Evolutionary conservation across 148 eudicot species (phyloP), one percentile per base, ranked within the genome.

Genomic region (Diospyros kaki): DNA sequence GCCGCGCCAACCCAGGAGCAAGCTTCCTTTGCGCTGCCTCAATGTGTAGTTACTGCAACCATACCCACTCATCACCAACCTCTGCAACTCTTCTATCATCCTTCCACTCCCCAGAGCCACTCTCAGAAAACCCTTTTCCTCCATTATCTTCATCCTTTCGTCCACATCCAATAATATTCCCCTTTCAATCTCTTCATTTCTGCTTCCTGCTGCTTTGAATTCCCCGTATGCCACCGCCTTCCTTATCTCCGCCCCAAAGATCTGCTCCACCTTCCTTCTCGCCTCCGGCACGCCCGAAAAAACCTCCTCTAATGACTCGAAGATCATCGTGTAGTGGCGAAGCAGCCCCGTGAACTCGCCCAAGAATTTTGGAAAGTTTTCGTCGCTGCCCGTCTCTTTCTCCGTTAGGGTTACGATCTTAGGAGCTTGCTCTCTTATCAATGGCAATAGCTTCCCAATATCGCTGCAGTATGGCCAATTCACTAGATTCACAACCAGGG

Each of bases 361-460:
- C 69, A 86, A 66, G 64, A 86, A 86, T 71, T 83, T 81, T 1
- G 86, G 86, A 28, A 28, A 28, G 28, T 28, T 28, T 3, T 87
- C 89, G 9, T 83, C 83, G 13, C 81, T 83, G 82, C 87, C 80
- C 4, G 87, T 83, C 63, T 86, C 89, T 80, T 86, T 87, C 17
- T 86, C 89, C 5, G 81, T 87, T 13, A 86, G 72, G 15, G 87
- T 83, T 4, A 86, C 85, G n/a, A 86, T 77, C 9, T 84, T 86
- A 1, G 89, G 89, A 0, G 87, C 85, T 77, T 81, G 87, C 48
- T 83, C 89, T 51, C 89, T 48, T 38, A 86, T 75, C 87, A 81
- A 81, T 10, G 74, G 77, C 58, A 86, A 50, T 9, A 86, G 42
- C 46, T 72, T 77, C 1, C 87, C 83, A 0, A 86, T 65, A 10